phyloP scores from a whole-genome alignment of 345 rosid species.

The Eucalyptus cladocalyx region DNA sequence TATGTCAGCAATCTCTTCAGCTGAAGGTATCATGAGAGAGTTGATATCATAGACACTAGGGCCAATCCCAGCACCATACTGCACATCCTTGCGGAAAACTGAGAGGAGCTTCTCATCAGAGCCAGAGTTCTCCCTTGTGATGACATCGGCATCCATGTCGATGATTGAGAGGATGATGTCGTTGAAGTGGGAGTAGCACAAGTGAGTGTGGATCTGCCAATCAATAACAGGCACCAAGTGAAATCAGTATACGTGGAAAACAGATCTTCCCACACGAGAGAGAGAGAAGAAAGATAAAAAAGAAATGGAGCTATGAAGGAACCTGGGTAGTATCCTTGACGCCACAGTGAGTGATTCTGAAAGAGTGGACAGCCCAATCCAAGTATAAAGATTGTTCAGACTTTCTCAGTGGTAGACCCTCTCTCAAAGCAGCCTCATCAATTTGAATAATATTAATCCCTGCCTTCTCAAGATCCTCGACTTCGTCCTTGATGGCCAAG shows the following conservation, averaged over 20 bases:
- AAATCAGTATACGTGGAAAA: no score
- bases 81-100: no score
- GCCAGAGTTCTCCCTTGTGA: no score
- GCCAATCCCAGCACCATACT: no score
- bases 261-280: no score
- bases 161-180: no score
- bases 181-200: no score
- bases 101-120: no score
- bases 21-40: conserved; percentile 63
- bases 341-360: conserved; percentile 85
- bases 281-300: no score
- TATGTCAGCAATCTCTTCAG: conserved; percentile 84
- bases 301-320: not conserved
- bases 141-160: no score
- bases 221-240: no score
- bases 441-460: conserved; percentile 85
- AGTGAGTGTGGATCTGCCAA: no score
- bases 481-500: conserved; percentile 95
- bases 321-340: conserved; percentile 92
- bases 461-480: conserved; percentile 90
- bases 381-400: conserved; percentile 92
- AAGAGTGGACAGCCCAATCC: conserved; percentile 99
- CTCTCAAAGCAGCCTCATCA: conserved; percentile 97
- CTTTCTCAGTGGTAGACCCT: conserved; percentile 93
- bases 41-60: fast-evolving